Evolutionary conservation across 257 asterid genomes (phyloP), one percentile per base, ranked within the genome.

Genomic region (Ilex aquifolium): DNA sequence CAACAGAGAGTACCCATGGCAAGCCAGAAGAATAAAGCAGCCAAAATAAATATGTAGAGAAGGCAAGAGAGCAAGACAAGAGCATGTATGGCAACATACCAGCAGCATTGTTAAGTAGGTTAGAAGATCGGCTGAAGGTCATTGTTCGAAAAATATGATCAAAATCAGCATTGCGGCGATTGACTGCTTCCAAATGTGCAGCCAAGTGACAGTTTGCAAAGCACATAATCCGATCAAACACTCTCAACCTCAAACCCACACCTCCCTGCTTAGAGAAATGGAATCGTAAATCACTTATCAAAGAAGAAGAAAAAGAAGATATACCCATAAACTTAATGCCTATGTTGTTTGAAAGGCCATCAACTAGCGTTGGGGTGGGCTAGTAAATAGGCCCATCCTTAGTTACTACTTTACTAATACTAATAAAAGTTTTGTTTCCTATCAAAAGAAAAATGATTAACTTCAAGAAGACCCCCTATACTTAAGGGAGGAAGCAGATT

Each of bases 171-270:
- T 93, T 93, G 10, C 99, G 81, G 10, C 91, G 83, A 64, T 88
- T 93, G 27, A 93, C 95, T 56, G 99, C 99, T 70, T 93, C 99
- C 74, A 93, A 73, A 82, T 93, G 99, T 36, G 99, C 99, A 59
- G 99, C 97, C 57, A 93, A 76, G 77, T 93, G 99, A 49, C 99
- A 87, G 71, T 90, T 93, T 21, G 73, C 82, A 57, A 88, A 93
- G 76, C 99, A 90, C 80, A 88, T 80, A 62, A 93, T 81, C 55
- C 96, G 82, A 57, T 90, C 99, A 69, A 59, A 88, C 65, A 93
- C 97, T 72, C 99, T 85, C 82, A 93, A 66, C 79, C 97, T 80
- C 83, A 93, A 69, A 29, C 95, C 99, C 15, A 93, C 99, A 59
- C 95, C 99, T 16, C 99, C 97, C 95, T 93, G 87, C 81, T 76